A percentile compares a stretch with the other conserved stretches of the same genome.
These are phyloP conservation scores for Xylaria sp. DNA, from an alignment of 495 filamentous ascomycete genomes.

Conservation along the genomic window DNA sequence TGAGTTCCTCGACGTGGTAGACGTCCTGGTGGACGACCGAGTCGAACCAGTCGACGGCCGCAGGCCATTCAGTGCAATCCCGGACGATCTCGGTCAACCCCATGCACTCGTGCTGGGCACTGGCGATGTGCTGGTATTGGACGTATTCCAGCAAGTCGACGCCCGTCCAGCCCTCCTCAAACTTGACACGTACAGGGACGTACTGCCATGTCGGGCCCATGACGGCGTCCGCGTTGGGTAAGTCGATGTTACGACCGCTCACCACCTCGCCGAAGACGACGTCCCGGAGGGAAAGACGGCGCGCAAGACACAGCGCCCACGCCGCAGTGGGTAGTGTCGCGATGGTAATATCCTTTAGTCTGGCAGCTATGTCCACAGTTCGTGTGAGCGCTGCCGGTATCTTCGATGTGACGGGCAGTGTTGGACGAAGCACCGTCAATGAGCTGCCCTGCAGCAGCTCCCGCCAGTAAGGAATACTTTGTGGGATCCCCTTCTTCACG, in stretches of 20 bases:
- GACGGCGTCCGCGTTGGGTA: slow-evolving; percentile 54
- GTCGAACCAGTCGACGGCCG: slow-evolving; percentile 46
- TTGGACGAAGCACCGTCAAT: slow-evolving; percentile 52
- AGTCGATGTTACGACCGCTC: slow-evolving; percentile 62
- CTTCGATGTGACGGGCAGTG: slow-evolving; percentile 38
- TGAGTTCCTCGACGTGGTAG: slow-evolving; percentile 49
- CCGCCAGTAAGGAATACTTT: slow-evolving; percentile 63
- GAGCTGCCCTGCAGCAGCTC: slow-evolving; percentile 59
- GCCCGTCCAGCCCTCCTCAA: slow-evolving; percentile 37
- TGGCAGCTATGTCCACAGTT: slow-evolving; percentile 51
- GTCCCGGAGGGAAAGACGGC: slow-evolving; percentile 54
- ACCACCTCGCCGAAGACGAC: slow-evolving; percentile 68
- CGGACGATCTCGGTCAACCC: slow-evolving; percentile 45
- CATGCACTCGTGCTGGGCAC: slow-evolving; percentile 46
- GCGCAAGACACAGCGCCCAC: slow-evolving; percentile 67
- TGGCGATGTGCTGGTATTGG: slow-evolving; percentile 48
- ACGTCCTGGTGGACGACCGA: slow-evolving; percentile 57
- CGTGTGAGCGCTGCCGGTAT: slow-evolving; percentile 48
- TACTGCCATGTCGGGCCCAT: slow-evolving; percentile 55
- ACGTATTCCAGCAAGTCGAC: slow-evolving; percentile 43
- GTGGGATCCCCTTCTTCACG: slow-evolving; percentile 37
- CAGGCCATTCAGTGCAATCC: slow-evolving; percentile 36
- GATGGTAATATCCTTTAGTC: slow-evolving; percentile 58
- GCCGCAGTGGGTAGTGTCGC: slow-evolving; percentile 66
- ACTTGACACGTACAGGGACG: slow-evolving; percentile 46